These are phyloP conservation scores for Turnera subulata DNA, from an alignment of 345 rosid species.

Conservation along the genomic window DNA sequence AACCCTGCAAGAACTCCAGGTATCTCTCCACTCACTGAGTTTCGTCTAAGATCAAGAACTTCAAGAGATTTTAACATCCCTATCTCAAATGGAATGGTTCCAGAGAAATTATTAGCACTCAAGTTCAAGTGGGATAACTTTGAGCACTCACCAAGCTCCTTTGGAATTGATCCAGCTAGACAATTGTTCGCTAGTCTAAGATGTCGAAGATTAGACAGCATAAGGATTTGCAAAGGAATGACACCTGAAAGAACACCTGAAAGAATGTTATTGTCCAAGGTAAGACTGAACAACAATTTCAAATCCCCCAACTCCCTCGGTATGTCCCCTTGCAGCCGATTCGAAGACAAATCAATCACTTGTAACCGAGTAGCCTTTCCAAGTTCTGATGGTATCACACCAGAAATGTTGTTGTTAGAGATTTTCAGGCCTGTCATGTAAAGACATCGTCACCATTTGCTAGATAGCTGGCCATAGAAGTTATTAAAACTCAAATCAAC, in stretches of 20 bases:
- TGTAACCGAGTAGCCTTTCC: not conserved
- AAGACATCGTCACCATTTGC: not conserved
- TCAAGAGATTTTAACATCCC: not conserved
- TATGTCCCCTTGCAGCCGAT: not conserved
- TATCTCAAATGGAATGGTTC: not conserved
- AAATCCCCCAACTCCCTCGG: not conserved
- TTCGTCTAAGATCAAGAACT: not conserved
- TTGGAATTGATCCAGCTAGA: not conserved
- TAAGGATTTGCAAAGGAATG: not conserved
- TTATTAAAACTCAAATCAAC: not conserved
- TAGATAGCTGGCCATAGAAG: conserved; percentile 8
- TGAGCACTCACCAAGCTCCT: not conserved
- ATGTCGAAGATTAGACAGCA: not conserved
- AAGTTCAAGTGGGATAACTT: not conserved
- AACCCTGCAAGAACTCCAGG: not conserved
- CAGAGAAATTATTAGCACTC: not conserved
- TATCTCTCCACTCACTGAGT: not conserved
- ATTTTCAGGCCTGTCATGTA: not conserved
- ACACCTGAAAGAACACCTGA: conserved; percentile 6
- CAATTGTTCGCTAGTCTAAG: not conserved
- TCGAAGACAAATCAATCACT: not conserved
- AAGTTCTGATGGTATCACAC: not conserved
- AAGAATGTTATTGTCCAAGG: not conserved
- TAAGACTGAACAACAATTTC: not conserved
- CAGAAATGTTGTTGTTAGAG: not conserved